Base-by-base conservation (phyloP, 148 eudicot species). In the Rhododendron ovatum region DNA sequence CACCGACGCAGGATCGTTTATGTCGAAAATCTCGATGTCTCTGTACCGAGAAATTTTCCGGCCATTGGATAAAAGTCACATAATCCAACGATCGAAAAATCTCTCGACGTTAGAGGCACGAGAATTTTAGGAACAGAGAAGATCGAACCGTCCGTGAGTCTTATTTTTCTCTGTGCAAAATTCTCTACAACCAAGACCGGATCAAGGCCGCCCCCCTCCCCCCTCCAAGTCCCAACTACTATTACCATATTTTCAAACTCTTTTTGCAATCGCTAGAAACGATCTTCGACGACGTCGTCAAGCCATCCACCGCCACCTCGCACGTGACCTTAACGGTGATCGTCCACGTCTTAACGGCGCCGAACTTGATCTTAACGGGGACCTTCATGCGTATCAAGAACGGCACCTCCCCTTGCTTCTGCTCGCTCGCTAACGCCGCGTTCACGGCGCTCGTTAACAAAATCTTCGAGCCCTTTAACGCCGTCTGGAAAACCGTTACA, bases 321-420 rank as follows among this genome's bases (percentile, higher is more conserved):
- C 98, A 96, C 51, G 88, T 86, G 0, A 93, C 92, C 86, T 91
- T 94, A 76, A 93, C 91, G 71, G 89, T 91, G 24, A 93, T 82
- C 45, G 87, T 88, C 98, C 98, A 93, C 41, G 95, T 91, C 89
- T 89, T 96, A 13, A 93, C 83, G 82, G 90, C 79, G 11, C 98
- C 98, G 7, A 96, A 28, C 87, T 93, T 89, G 7, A 96, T 78
- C 88, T 91, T 95, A 22, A 96, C 90, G 26, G 98, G 98, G 22
- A 91, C 87, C 76, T 86, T 89, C 69, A 89, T 84, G 30, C 87
- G 86, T 82, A 96, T 74, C 78, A 48, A 84, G 9, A 96, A 87
- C 84, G 95, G 96, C 53, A 96, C 93, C 24, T 85, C 82, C 43
- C 87, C 86, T 0, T 76, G 30, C 51, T 63, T 90, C 89, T 90